phyloP scores from a whole-genome alignment of 441 rosid species.

The Aquilaria agallochum region DNA sequence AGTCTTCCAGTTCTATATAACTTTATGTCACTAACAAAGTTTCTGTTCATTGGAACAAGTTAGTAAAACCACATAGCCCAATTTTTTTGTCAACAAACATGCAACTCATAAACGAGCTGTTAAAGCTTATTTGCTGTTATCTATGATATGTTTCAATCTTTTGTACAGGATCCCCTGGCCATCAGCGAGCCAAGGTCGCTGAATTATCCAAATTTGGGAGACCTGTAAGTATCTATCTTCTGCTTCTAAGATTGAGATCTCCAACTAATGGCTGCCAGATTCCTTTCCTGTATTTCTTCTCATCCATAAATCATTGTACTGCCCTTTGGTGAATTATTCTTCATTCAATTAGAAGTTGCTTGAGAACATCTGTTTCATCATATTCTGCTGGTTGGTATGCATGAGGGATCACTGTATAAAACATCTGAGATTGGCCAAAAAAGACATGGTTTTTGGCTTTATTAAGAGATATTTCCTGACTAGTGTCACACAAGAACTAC shows the following conservation, averaged over 20 bases:
- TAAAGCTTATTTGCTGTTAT: no score
- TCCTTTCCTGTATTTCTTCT: background rate
- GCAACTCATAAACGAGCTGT: no score
- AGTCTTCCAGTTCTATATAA: no score
- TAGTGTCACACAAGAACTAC: background rate
- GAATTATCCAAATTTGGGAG: slow-evolving; percentile 65
- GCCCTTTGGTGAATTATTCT: background rate
- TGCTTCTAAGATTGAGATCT: slow-evolving; percentile 8
- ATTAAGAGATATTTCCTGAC: background rate
- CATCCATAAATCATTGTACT: background rate
- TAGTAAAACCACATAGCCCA: no score
- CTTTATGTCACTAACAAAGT: no score
- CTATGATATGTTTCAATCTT: slow-evolving; percentile 6
- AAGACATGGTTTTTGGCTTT: background rate
- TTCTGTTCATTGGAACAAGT: no score
- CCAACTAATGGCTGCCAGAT: slow-evolving; percentile 1
- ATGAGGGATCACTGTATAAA: background rate
- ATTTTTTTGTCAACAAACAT: no score
- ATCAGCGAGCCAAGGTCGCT: slow-evolving; percentile 56
- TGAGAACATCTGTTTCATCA: background rate
- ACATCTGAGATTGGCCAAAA: no score
- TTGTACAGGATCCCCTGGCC: slow-evolving; percentile 52
- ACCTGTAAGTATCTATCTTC: slow-evolving; percentile 42
- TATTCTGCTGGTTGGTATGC: background rate
- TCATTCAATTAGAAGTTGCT: slow-evolving; percentile 1